Base-by-base conservation (phyloP, 768 basidiomycete genomes). In the Trametes gibbosa region DNA sequence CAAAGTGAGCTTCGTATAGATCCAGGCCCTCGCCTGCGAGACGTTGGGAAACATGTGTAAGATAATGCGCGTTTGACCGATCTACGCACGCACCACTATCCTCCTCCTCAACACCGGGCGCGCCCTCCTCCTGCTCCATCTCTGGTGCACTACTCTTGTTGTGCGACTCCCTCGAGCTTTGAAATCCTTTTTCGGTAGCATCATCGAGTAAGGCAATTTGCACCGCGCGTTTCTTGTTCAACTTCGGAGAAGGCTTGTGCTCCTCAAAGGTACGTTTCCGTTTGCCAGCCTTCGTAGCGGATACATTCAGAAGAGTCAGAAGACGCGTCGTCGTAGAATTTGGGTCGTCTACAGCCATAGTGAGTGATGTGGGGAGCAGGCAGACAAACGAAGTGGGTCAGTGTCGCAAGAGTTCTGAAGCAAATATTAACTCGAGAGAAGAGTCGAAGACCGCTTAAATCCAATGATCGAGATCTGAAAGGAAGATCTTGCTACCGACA, bases 271-370 rank as follows among this genome's bases (percentile, higher is more conserved):
- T 27, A 50, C 74, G 70, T 66, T 81, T 84, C 24, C 83, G 74
- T 67, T 88, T 92, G 27, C 77, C 76, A 3, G 82, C 74, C 68
- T 87, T 93, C 3, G 86, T 84, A 0, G 92, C 90, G 34, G 92
- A 92, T 3, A 95, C 90, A 69, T 97, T 98, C 5, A 97, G 79
- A 1, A 97, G 83, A 0, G 95, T 96, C 27, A 97, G 73, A 0
- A 97, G 83, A 50, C 85, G 86, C 45, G 91, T 92, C 1, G 85
- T 91, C 10, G 86, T 83, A 3, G 79, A 73, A 53, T 83, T 85
- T 39, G 70, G 70, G 50, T 76, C 67, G 55, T 70, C 69, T 7
- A 70, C 50, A 48, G 66, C 65, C 69, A 70, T 70, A 13, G n/a
- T 16, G 17, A 16, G 24, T 12, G 4, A 13, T 29, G 0, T 7